Conservation (phyloP, 441 rosid species). For the Mallotus repandus region DNA sequence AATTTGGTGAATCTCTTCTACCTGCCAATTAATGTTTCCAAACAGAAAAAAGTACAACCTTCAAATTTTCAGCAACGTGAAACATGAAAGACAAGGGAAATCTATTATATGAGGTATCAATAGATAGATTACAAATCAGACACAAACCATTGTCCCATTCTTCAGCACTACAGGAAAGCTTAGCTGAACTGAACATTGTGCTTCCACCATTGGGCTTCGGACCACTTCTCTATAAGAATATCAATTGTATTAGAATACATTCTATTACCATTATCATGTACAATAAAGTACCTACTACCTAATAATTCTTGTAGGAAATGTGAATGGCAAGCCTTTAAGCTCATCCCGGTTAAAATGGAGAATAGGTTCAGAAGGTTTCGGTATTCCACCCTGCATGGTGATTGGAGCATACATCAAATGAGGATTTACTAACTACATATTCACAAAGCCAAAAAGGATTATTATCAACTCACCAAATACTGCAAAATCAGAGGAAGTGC, state of each 20-base stretch:
- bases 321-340: conserved; percentile 85
- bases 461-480: conserved; percentile 69
- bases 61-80: not conserved
- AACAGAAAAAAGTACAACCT: conserved; percentile 7
- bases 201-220: conserved; percentile 91
- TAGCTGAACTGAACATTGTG: conserved; percentile 88
- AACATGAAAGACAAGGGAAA: not conserved
- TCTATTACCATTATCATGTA: conserved; percentile 3
- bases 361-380: conserved; percentile 72
- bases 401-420: conserved; percentile 23
- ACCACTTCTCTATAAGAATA: conserved; percentile 70
- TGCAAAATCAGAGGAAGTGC: conserved; percentile 81
- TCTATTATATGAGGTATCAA: conserved; percentile 7
- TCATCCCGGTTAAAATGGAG: conserved; percentile 73
- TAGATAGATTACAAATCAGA: conserved; percentile 22
- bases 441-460: conserved; percentile 13
- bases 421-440: conserved; percentile 8
- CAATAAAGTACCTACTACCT: conserved; percentile 54
- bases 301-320: conserved; percentile 60
- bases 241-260: conserved; percentile 27
- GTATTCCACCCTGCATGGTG: conserved; percentile 76
- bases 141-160: conserved; percentile 78
- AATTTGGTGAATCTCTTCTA: conserved; percentile 77
- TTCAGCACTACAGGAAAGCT: conserved; percentile 92
- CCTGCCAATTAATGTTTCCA: conserved; percentile 42